Evolutionary conservation across 495 filamentous ascomycete species (phyloP), one percentile per base, ranked within the genome.

Genomic region (Acidomyces sp.): DNA sequence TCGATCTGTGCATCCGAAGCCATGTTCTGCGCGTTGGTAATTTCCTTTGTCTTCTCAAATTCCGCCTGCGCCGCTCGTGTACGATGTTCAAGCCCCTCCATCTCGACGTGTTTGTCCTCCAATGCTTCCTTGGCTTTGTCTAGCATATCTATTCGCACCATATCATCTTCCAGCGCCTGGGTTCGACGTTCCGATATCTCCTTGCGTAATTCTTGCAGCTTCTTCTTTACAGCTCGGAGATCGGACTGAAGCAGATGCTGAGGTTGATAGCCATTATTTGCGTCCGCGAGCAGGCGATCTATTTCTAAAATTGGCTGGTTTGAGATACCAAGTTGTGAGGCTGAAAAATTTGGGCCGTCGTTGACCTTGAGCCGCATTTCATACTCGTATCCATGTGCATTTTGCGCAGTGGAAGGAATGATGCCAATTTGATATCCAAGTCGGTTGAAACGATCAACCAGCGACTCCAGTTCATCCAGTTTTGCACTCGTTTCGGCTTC

Each of bases 91-190:
- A 99, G 65, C 6, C 82, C 77, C 55, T 94, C 90, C 6, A 96
- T 81, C 61, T 99, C 90, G 49, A 76, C 78, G 29, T 75, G 68
- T 59, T 93, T 93, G 58, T 99, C 90, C 49, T 92, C 85, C 62
- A 96, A 83, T 17, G 83, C 84, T 62, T 96, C 90, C 57, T 84
- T 85, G 58, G 92, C 85, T 39, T 80, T 79, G 49, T 95, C 85
- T 20, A 96, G 76, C 38, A 90, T 70, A 55, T 96, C 88, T 43
- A 87, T 80, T 39, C 86, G 81, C 39, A 85, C 84, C 67, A 93
- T 77, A 62, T 93, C 86, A 28, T 75, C 77, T 51, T 95, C 88
- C 51, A 87, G 75, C 7, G 78, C 78, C 11, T 69, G 65, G 44
- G 83, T 85, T 17, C 90, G 72, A 23, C 88, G 69, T 57, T 90